Base-by-base conservation (phyloP, 305 asterid species). In the Fraxinus platypoda region DNA sequence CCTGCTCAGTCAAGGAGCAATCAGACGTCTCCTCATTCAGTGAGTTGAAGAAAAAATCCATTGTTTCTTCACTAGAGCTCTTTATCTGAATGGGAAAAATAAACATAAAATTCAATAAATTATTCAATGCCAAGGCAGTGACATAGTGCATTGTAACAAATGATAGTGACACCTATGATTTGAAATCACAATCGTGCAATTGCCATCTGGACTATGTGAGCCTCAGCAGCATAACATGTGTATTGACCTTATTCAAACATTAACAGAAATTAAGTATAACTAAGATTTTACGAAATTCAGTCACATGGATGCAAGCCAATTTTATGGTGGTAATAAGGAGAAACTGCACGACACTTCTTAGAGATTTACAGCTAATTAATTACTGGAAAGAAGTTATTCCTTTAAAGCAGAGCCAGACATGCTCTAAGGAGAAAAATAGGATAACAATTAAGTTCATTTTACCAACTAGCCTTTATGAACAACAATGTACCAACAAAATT, bases 1-100 rank as follows among this genome's bases (percentile, higher is more conserved):
- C 92, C 84, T 84, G 93, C 83, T 86, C 91, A 38, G 41, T 83
- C 81, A 85, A 81, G 82, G 91, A 84, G 87, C 92, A 89, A 85
- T 87, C 93, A 83, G 87, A 82, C 78, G 86, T 85, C 85, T 88
- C 91, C 89, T 72, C 89, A 78, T 79, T 86, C 84, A 81, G 79
- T 77, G 87, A 66, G 86, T 87, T 89, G 90, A 87, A 88, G 75
- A 88, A 85, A 82, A 87, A 87, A 30, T 90, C 97, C 98, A 93
- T 91, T 79, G 73, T 77, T 81, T 83, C 83, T 81, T 74, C 84
- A 85, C 80, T 8, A 34, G 84, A 83, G 62, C 81, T 82, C 81
- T 19, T 74, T 85, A 85, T 88, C 93, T 89, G 91, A 82, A 87
- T 37, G 72, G n/a, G 7, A 59, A 74, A 71, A 75, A 70, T 28